phyloP scores from a whole-genome alignment of 2,329 filamentous ascomycete genomes.

The Colletotrichum karsti region DNA sequence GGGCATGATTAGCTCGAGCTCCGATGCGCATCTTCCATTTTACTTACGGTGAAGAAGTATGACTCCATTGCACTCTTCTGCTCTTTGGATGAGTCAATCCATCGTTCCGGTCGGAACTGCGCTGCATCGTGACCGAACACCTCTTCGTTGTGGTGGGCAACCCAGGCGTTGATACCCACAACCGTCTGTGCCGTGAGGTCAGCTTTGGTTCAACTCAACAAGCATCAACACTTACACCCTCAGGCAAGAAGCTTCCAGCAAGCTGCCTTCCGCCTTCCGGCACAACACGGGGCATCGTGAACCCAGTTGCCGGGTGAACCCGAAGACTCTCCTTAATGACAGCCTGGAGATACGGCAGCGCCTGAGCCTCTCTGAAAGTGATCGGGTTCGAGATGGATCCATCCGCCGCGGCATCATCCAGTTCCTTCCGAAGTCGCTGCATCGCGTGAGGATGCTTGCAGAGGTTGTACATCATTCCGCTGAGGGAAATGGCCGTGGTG shows the following conservation, averaged over 20 bases:
- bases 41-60: slow-evolving; percentile 8
- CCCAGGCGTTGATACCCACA: slow-evolving; percentile 51
- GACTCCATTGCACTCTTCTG: slow-evolving; percentile 24
- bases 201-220: neutral
- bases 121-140: slow-evolving; percentile 48
- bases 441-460: slow-evolving; percentile 37
- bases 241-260: slow-evolving; percentile 39
- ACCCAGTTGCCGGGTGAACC: slow-evolving; percentile 55
- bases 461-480: slow-evolving; percentile 39
- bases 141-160: slow-evolving; percentile 47
- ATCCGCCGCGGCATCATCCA: slow-evolving; percentile 36
- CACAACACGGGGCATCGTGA: slow-evolving; percentile 57
- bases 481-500: slow-evolving; percentile 43
- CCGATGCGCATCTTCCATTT: neutral
- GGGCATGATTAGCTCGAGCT: neutral
- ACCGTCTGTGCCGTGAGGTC: slow-evolving; percentile 29
- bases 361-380: slow-evolving; percentile 37
- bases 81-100: slow-evolving; percentile 35
- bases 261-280: slow-evolving; percentile 52
- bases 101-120: slow-evolving; percentile 48
- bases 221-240: slow-evolving; percentile 31
- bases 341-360: slow-evolving; percentile 57
- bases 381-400: slow-evolving; percentile 14
- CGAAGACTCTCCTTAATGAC: slow-evolving; percentile 62
- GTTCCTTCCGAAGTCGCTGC: slow-evolving; percentile 44